These are phyloP conservation scores for Aureobasidium sp. DNA, from an alignment of 2,329 filamentous ascomycete genomes.

Conservation along the genomic window DNA sequence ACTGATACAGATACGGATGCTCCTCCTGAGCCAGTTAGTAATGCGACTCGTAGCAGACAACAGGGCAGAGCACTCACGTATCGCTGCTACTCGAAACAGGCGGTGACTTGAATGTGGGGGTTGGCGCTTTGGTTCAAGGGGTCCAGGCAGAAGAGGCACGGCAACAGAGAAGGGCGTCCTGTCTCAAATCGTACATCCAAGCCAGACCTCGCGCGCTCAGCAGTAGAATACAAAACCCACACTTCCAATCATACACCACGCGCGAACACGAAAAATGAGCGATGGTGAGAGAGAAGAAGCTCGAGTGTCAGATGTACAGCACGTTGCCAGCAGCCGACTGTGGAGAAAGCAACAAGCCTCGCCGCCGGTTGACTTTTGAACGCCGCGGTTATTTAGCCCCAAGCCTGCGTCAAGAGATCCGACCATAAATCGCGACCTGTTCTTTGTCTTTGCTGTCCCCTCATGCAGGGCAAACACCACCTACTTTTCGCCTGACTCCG, in stretches of 20 bases:
- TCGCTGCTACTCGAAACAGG: slow-evolving; percentile 7
- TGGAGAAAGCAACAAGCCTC: slow-evolving; percentile 9
- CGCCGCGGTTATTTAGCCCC: neutral
- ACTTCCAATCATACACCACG: slow-evolving; percentile 5
- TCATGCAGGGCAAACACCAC: neutral
- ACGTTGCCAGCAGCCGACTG: neutral
- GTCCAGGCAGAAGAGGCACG: slow-evolving; percentile 1
- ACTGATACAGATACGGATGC: slow-evolving; percentile 18
- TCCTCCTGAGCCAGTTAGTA: neutral
- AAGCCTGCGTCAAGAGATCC: neutral
- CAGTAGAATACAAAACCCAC: slow-evolving; percentile 5
- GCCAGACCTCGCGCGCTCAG: neutral
- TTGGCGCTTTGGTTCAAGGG: slow-evolving; percentile 9
- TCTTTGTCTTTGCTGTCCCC: neutral
- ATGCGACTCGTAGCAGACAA: neutral
- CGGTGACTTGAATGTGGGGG: slow-evolving; percentile 10
- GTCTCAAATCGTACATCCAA: slow-evolving; percentile 1
- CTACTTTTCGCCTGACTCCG: neutral
- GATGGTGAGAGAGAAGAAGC: neutral
- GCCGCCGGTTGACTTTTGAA: neutral
- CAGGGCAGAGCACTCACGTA: neutral
- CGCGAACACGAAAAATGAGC: neutral
- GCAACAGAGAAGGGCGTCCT: neutral
- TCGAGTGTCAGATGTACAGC: neutral
- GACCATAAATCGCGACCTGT: neutral